Percentiles rank a stretch among this genome's conserved stretches.
Evolutionary conservation across 495 filamentous ascomycete species (phyloP).

Genomic region (Penicillium simplicissimum): DNA sequence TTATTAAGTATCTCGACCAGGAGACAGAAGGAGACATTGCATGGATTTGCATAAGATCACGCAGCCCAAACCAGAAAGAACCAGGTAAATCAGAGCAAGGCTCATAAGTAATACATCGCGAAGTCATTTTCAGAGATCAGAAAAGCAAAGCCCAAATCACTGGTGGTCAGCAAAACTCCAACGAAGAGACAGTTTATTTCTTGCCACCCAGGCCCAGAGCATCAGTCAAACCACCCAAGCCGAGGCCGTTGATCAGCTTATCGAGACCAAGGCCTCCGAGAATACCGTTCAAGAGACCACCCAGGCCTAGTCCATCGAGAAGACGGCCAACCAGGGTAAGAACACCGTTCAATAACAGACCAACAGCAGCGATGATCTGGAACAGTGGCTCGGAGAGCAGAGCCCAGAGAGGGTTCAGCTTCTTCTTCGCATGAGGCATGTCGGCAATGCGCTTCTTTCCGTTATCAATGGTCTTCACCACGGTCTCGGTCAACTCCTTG

Average conservation of each 20-base stretch:
- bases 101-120: background rate
- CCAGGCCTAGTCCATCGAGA: conserved; percentile 81
- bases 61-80: background rate
- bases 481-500: conserved; percentile 67
- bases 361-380: conserved; percentile 90
- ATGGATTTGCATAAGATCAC: conserved; percentile 1
- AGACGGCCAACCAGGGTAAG: conserved; percentile 78
- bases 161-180: background rate
- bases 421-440: conserved; percentile 94
- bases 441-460: conserved; percentile 83
- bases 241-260: conserved; percentile 73
- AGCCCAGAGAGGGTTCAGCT: conserved; percentile 82
- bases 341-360: conserved; percentile 79
- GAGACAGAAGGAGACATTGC: background rate
- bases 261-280: conserved; percentile 79
- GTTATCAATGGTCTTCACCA: conserved; percentile 77
- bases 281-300: conserved; percentile 74
- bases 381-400: conserved; percentile 76
- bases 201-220: conserved; percentile 52
- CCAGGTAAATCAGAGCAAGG: background rate
- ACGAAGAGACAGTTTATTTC: conserved; percentile 12
- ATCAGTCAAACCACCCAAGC: conserved; percentile 61
- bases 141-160: background rate
- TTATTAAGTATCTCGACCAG: background rate
- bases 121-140: background rate